phyloP scores from a whole-genome alignment of 768 basidiomycete genomes.

The Boletus huronensis region DNA sequence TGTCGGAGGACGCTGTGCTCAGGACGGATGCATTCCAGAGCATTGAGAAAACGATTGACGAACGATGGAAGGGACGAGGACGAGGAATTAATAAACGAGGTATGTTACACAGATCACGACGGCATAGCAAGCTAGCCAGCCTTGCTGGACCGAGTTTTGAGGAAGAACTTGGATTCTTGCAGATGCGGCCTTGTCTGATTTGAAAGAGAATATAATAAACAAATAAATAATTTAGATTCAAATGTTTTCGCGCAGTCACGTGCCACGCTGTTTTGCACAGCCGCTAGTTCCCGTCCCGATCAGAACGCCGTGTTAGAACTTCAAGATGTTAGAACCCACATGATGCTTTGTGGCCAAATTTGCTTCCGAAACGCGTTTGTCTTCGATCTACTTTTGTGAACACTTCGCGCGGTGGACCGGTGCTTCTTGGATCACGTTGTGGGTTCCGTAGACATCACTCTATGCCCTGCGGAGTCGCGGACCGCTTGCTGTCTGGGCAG shows the following conservation, averaged over 20 bases:
- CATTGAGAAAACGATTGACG: conserved; percentile 33
- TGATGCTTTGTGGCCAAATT: neutral
- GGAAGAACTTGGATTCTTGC: neutral
- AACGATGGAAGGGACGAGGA: conserved; percentile 16
- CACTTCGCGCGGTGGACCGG: neutral
- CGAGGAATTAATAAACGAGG: conserved; percentile 3
- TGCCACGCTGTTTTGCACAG: too few relatives aligned
- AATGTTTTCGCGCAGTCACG: too few relatives aligned
- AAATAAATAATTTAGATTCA: too few relatives aligned
- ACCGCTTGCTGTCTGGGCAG: neutral
- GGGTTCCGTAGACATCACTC: neutral
- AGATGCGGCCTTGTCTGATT: neutral
- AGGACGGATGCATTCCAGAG: conserved; percentile 64
- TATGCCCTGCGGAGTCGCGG: neutral
- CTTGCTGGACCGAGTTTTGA: conserved; percentile 1
- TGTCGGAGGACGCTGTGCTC: conserved; percentile 64
- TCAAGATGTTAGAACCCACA: too few relatives aligned
- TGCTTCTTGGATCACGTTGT: neutral
- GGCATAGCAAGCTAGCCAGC: conserved; percentile 29
- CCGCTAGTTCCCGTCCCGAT: too few relatives aligned
- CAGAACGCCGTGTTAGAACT: neutral
- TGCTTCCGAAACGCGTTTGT: too few relatives aligned
- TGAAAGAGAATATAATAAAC: too few relatives aligned
- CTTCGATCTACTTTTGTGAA: neutral
- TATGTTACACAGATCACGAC: conserved; percentile 25